These are phyloP conservation scores for Rickenella mellea DNA, from an alignment of 768 basidiomycete species.

Conservation along the genomic window DNA sequence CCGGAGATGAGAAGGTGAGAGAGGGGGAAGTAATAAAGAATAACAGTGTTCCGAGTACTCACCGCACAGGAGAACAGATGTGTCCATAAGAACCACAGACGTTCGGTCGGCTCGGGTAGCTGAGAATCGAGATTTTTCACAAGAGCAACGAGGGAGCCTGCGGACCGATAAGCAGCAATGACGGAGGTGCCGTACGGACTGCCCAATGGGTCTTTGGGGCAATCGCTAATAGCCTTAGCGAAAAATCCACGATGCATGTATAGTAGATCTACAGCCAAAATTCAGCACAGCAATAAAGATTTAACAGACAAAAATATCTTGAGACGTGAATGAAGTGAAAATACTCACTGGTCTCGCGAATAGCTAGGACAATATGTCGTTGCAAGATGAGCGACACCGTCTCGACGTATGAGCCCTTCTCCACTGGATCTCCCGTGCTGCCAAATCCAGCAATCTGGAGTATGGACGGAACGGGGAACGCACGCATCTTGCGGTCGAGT, in stretches of 20 bases:
- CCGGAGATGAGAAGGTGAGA: not conserved
- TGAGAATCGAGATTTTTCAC: conserved; percentile 62
- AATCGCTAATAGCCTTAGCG: conserved; percentile 62
- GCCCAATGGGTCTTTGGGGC: conserved; percentile 64
- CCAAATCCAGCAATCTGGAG: conserved; percentile 65
- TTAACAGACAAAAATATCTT: conserved; percentile 2
- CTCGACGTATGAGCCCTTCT: conserved; percentile 34
- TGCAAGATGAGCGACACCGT: conserved; percentile 41
- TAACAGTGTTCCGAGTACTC: no score
- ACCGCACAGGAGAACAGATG: conserved; percentile 55
- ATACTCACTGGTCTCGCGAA: conserved; percentile 58
- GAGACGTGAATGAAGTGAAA: conserved; percentile 2
- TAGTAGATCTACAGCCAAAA: conserved; percentile 38
- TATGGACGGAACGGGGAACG: conserved; percentile 55
- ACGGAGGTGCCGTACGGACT: conserved; percentile 67
- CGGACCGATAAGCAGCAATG: conserved; percentile 65
- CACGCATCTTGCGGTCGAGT: conserved; percentile 55
- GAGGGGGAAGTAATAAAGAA: not conserved
- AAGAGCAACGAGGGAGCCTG: conserved; percentile 59
- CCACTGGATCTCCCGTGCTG: conserved; percentile 22
- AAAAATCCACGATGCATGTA: conserved; percentile 71
- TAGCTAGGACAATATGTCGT: conserved; percentile 57
- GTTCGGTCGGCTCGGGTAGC: conserved; percentile 50
- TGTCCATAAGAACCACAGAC: conserved; percentile 49
- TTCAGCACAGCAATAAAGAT: conserved; percentile 3